Conservation (phyloP, 305 asterid species). For the Solanum hybrid region DNA sequence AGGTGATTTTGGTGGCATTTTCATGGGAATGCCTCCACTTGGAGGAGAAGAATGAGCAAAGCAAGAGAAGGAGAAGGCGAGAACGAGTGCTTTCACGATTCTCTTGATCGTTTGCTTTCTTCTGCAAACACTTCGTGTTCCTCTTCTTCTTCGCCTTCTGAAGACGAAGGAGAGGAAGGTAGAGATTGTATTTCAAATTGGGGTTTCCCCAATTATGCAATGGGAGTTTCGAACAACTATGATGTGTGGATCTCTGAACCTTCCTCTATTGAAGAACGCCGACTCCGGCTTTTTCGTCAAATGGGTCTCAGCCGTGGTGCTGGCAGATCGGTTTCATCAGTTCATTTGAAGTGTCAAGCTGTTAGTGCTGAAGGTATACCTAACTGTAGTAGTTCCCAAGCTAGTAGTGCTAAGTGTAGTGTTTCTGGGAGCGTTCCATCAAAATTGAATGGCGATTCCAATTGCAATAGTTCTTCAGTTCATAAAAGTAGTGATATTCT, state of each 20-base stretch:
- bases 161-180: constrained; percentile 41
- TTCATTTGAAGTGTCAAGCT: constrained; percentile 15
- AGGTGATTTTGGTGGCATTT: constrained; percentile 1
- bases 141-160: constrained; percentile 40
- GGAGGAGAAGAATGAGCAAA: constrained; percentile 45
- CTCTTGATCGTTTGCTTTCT: constrained; percentile 81
- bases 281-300: constrained; percentile 56
- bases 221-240: constrained; percentile 41
- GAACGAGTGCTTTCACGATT: constrained; percentile 66
- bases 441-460: constrained; percentile 45
- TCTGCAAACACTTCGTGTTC: constrained; percentile 82
- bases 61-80: constrained; percentile 49
- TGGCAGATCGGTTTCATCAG: constrained; percentile 27
- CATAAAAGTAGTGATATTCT: constrained; percentile 14
- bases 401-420: constrained; percentile 3
- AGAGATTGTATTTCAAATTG: constrained; percentile 21
- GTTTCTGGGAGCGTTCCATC: constrained; percentile 42
- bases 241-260: constrained; percentile 94
- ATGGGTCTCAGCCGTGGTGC: constrained; percentile 49
- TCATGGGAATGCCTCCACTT: constrained; percentile 17
- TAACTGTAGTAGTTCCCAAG: not conserved
- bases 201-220: constrained; percentile 21
- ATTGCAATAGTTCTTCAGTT: constrained; percentile 11
- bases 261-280: constrained; percentile 81
- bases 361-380: constrained; percentile 21